Percentiles rank a stretch among this genome's conserved stretches.
These are phyloP conservation scores for Gracilaria vermiculophylla DNA, from an alignment of 23 red algal species.

Conservation along the genomic window DNA sequence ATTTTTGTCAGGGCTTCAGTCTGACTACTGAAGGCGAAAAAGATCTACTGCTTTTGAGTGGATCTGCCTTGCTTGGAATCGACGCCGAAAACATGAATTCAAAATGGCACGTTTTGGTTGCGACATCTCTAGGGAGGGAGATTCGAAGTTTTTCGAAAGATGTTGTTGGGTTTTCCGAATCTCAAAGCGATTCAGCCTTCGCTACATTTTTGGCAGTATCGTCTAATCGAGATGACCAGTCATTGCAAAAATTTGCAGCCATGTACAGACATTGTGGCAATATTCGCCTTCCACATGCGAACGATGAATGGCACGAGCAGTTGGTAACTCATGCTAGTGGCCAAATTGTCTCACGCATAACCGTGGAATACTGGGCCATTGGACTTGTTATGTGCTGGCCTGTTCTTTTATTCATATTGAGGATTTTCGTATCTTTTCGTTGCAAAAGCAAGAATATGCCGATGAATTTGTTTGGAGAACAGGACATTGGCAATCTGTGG, in stretches of 20 bases:
- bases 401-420: background rate
- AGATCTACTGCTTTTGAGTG: background rate
- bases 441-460: background rate
- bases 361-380: slow-evolving; percentile 3
- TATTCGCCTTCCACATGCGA: background rate
- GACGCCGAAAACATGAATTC: background rate
- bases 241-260: slow-evolving; percentile 11
- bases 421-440: background rate
- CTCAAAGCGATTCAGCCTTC: background rate
- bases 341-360: background rate
- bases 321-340: background rate
- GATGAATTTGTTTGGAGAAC: background rate
- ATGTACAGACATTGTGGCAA: background rate
- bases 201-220: background rate
- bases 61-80: background rate
- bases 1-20: background rate
- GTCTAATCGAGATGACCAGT: background rate
- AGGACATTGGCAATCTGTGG: background rate
- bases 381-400: background rate
- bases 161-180: background rate
- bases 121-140: background rate
- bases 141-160: background rate
- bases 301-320: background rate
- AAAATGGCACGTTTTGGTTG: background rate
- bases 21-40: background rate